A percentile compares a stretch with the other conserved stretches of the same genome.
Conservation (phyloP, 108 stramenopile genomes). For the Seminavis robusta region DNA sequence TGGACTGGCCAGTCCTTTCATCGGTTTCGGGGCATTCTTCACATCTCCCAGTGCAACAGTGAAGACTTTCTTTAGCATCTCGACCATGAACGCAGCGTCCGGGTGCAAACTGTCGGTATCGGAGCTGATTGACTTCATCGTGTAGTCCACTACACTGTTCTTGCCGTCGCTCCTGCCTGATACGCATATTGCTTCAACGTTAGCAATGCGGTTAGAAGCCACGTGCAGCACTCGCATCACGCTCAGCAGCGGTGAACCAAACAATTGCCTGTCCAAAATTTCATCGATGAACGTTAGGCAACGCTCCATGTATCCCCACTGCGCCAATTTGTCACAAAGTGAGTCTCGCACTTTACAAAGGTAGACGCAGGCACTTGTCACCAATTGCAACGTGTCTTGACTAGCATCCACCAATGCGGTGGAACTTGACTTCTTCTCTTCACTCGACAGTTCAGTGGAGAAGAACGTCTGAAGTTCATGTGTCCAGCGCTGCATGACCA, state of each 20-base stretch:
- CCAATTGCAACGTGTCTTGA: conserved; percentile 37
- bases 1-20: neutral
- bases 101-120: conserved; percentile 29
- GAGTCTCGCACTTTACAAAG: conserved; percentile 48
- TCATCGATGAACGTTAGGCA: conserved; percentile 29
- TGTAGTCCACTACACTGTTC: conserved; percentile 41
- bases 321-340: conserved; percentile 53
- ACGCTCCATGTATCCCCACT: conserved; percentile 58
- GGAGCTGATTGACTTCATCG: conserved; percentile 26
- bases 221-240: conserved; percentile 59
- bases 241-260: conserved; percentile 45
- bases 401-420: conserved; percentile 14
- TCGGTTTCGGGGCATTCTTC: conserved; percentile 12
- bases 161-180: conserved; percentile 21
- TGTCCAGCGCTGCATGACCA: conserved; percentile 47
- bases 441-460: conserved; percentile 6
- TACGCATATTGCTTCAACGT: conserved; percentile 46
- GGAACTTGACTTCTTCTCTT: conserved; percentile 2
- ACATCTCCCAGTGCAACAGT: conserved; percentile 54
- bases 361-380: conserved; percentile 60
- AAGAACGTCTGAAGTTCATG: conserved; percentile 46
- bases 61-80: conserved; percentile 53
- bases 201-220: conserved; percentile 33
- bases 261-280: conserved; percentile 17
- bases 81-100: conserved; percentile 62